These are phyloP conservation scores for Thelephora ganbajun DNA, from an alignment of 768 basidiomycete genomes.

Conservation along the genomic window DNA sequence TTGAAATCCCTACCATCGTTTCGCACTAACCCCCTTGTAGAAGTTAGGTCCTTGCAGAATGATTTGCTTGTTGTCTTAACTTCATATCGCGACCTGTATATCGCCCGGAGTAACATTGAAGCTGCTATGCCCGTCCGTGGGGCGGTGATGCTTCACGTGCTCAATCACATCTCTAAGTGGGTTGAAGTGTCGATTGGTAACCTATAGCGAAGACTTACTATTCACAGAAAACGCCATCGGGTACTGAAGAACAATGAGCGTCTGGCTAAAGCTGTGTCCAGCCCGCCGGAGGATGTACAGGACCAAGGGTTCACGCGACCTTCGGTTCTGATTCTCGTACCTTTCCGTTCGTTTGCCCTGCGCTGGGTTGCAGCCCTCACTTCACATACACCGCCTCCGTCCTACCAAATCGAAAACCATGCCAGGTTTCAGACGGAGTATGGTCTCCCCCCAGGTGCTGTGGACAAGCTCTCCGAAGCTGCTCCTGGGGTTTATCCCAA, in stretches of 20 bases:
- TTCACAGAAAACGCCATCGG: conserved; percentile 71
- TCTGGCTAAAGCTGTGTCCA: conserved; percentile 43
- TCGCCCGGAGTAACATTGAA: conserved; percentile 52
- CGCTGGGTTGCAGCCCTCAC: conserved; percentile 74
- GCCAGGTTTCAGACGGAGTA: conserved; percentile 75
- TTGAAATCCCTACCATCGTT: too few species aligned
- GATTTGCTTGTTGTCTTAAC: conserved; percentile 53
- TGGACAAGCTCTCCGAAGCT: conserved; percentile 68
- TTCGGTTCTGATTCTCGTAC: conserved; percentile 81
- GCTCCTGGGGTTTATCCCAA: conserved; percentile 65
- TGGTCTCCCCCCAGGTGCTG: conserved; percentile 59
- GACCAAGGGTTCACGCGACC: conserved; percentile 98
- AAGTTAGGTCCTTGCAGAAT: conserved; percentile 38
- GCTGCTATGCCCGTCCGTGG: conserved; percentile 51
- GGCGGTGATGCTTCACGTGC: conserved; percentile 59
- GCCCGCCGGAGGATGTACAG: conserved; percentile 63
- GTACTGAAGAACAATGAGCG: conserved; percentile 92
- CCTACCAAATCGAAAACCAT: conserved; percentile 81
- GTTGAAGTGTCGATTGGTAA: conserved; percentile 6
- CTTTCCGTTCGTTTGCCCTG: conserved; percentile 81
- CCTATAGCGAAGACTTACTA: neutral
- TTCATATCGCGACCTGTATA: conserved; percentile 64
- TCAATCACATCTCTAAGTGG: conserved; percentile 88
- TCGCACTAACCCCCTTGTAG: conserved; percentile 2
- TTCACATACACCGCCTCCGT: conserved; percentile 54